phyloP scores from a whole-genome alignment of 208 protist genomes.

The Perkinsela sp. region DNA sequence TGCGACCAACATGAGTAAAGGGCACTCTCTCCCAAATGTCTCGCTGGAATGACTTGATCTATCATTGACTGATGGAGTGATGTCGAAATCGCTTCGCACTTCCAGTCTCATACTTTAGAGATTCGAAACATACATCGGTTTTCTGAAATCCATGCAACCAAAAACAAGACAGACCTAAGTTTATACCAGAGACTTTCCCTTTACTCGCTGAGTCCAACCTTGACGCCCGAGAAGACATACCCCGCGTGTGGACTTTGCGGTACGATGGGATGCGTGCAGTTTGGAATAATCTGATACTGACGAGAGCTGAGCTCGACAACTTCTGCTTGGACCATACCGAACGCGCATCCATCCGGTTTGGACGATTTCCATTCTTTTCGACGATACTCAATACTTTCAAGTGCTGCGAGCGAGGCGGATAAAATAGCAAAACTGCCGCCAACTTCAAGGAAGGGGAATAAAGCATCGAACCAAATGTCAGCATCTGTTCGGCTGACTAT shows the following conservation, averaged over 20 bases:
- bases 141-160: too few species aligned
- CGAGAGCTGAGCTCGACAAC: slow-evolving; percentile 8
- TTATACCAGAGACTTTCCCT: too few species aligned
- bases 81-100: too few species aligned
- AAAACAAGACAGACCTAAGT: too few species aligned
- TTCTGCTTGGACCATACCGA: neutral
- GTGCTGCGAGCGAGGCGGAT: neutral
- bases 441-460: neutral
- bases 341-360: neutral
- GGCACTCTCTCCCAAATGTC: too few species aligned
- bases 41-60: too few species aligned
- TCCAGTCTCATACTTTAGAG: too few species aligned
- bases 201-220: too few species aligned
- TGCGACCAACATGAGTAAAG: too few species aligned
- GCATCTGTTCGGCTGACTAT: neutral
- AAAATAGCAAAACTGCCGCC: neutral
- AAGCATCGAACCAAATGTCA: neutral
- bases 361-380: neutral
- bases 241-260: slow-evolving; percentile 4
- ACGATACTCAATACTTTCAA: neutral
- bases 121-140: too few species aligned
- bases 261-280: slow-evolving; percentile 8
- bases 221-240: slow-evolving; percentile 7
- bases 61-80: too few species aligned
- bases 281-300: slow-evolving; percentile 10